phyloP scores from a whole-genome alignment of 2,329 filamentous ascomycete species.

The Harringtonia lauricola region DNA sequence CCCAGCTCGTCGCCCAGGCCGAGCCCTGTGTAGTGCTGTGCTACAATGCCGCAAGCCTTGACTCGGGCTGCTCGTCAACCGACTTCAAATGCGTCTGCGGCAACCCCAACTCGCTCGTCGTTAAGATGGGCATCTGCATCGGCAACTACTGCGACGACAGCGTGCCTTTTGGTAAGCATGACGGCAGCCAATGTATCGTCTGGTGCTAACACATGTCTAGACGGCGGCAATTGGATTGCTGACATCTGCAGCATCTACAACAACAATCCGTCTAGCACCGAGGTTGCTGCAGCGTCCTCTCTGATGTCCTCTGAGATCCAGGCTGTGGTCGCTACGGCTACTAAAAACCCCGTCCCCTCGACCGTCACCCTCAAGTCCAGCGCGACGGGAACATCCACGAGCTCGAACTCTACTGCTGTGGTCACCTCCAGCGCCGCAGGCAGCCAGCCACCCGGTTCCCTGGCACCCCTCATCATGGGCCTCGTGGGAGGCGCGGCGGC shows the following conservation, averaged over 20 bases:
- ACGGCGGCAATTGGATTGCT: slow-evolving; percentile 12
- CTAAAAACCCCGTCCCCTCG: slow-evolving; percentile 9
- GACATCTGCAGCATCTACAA: slow-evolving; percentile 8
- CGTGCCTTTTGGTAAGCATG: slow-evolving; percentile 8
- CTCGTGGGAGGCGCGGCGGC: neutral
- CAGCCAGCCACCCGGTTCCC: neutral
- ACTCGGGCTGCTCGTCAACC: slow-evolving; percentile 8
- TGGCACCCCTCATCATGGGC: neutral
- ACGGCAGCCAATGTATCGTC: no score
- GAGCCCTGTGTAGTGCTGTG: slow-evolving; percentile 11
- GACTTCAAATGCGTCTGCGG: slow-evolving; percentile 12
- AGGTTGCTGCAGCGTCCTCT: slow-evolving; percentile 7
- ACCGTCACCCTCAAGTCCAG: slow-evolving; percentile 1
- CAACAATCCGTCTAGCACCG: slow-evolving; percentile 1
- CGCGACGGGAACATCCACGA: neutral
- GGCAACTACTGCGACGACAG: slow-evolving; percentile 10
- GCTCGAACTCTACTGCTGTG: neutral
- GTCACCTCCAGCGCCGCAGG: neutral
- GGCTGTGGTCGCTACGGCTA: slow-evolving; percentile 10
- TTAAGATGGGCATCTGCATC: slow-evolving; percentile 13
- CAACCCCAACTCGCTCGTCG: slow-evolving; percentile 13
- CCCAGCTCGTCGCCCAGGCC: slow-evolving; percentile 8
- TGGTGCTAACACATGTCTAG: neutral
- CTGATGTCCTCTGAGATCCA: slow-evolving; percentile 7
- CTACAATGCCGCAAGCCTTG: slow-evolving; percentile 11